Evolutionary conservation across 2,329 filamentous ascomycete genomes (phyloP).

Genomic region (Cladorrhinum sp.): DNA sequence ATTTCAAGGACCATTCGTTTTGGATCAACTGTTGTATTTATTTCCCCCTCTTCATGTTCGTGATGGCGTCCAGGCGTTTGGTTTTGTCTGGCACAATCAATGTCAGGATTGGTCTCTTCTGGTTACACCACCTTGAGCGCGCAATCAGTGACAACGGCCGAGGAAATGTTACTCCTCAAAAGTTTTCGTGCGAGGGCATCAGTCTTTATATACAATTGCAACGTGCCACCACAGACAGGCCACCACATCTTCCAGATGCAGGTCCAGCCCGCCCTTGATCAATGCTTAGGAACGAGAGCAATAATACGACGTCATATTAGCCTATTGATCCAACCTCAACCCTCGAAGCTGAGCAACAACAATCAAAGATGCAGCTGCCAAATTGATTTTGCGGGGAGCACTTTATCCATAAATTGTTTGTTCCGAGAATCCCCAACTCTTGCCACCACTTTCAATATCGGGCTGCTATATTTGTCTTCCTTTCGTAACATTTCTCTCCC

Average conservation of each 20-base stretch:
- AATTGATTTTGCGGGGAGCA: conserved; percentile 4
- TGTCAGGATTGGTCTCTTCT: background rate
- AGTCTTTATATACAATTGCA: conserved; percentile 3
- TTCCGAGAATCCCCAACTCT: background rate
- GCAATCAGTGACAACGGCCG: too few relatives aligned
- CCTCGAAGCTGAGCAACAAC: background rate
- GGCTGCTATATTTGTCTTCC: conserved; percentile 2
- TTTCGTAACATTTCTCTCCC: background rate
- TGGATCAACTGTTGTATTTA: background rate
- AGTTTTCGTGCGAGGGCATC: background rate
- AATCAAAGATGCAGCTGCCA: background rate
- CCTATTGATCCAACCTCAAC: background rate
- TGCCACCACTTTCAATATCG: background rate
- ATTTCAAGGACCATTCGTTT: background rate
- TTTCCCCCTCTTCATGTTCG: background rate
- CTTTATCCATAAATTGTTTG: conserved; percentile 6
- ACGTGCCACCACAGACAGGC: conserved; percentile 5
- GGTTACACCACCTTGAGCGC: too few relatives aligned
- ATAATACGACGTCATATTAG: conserved; percentile 5
- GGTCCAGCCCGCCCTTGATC: background rate
- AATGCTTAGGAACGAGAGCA: background rate
- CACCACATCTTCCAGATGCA: background rate
- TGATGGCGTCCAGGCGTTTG: background rate
- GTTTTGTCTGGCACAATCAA: background rate
- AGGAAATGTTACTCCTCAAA: too few relatives aligned